phyloP scores from a whole-genome alignment of 2,329 filamentous ascomycete species.

The Botryotinia narcissicola region DNA sequence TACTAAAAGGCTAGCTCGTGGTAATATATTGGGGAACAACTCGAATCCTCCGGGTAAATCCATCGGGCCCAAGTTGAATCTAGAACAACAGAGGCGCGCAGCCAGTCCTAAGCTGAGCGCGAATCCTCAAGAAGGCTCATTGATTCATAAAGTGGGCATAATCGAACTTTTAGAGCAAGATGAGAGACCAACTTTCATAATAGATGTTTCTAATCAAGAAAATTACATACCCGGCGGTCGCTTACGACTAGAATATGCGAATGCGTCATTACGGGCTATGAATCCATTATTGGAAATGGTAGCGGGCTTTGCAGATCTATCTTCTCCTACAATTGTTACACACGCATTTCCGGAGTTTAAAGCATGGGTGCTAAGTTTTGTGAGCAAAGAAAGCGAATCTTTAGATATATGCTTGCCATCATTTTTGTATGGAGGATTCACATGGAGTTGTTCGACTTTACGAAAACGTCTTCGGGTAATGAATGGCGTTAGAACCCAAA shows the following conservation, averaged over 20 bases:
- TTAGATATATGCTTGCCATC: constrained; percentile 53
- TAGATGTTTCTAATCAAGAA: constrained; percentile 62
- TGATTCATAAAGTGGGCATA: constrained; percentile 64
- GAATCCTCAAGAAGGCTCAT: constrained; percentile 48
- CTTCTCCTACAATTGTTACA: constrained; percentile 38
- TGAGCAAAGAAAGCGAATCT: constrained; percentile 51
- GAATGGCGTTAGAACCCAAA: constrained; percentile 48
- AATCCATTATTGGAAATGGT: constrained; percentile 34
- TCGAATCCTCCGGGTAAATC: constrained; percentile 46
- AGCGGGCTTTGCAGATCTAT: constrained; percentile 31
- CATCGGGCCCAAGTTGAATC: not conserved
- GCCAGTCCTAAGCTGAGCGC: not conserved
- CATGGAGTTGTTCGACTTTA: constrained; percentile 70
- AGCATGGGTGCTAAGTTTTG: constrained; percentile 61
- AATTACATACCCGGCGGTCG: constrained; percentile 51
- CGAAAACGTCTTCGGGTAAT: constrained; percentile 67
- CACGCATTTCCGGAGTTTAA: constrained; percentile 63
- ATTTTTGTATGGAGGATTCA: constrained; percentile 60
- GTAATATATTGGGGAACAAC: constrained; percentile 44
- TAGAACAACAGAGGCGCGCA: not conserved
- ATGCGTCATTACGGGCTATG: constrained; percentile 59
- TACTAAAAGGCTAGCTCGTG: constrained; percentile 7
- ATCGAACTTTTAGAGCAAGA: constrained; percentile 75
- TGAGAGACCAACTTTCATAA: constrained; percentile 70
- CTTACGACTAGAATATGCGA: constrained; percentile 65